A percentile compares a stretch with the other conserved stretches of the same genome.
Evolutionary conservation across 352 stramenopile species (phyloP).

Genomic region (Globisporangium nodosum): DNA sequence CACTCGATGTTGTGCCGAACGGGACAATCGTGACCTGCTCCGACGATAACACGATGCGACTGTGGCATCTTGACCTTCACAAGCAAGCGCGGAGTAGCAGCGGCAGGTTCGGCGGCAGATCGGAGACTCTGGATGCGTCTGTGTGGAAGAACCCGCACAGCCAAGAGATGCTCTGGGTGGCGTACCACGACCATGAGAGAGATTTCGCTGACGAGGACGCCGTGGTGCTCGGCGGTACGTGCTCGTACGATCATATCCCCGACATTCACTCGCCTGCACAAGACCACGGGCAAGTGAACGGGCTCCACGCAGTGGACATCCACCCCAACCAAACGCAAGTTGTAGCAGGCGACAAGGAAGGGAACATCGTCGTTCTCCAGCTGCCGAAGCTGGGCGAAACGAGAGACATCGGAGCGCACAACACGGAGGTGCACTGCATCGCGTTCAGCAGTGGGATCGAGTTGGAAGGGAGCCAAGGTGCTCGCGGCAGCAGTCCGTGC

Average conservation of each 20-base stretch:
- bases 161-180: slow-evolving; percentile 60
- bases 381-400: slow-evolving; percentile 27
- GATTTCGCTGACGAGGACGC: slow-evolving; percentile 39
- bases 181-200: slow-evolving; percentile 49
- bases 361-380: slow-evolving; percentile 52
- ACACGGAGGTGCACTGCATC: slow-evolving; percentile 70
- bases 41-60: slow-evolving; percentile 81
- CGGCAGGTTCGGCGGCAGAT: slow-evolving; percentile 14
- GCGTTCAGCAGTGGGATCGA: slow-evolving; percentile 27
- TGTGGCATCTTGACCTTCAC: slow-evolving; percentile 84
- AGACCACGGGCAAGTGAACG: slow-evolving; percentile 30
- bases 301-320: slow-evolving; percentile 36
- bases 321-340: slow-evolving; percentile 59
- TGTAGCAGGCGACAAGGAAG: slow-evolving; percentile 62
- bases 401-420: slow-evolving; percentile 49
- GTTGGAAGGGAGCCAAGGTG: background rate
- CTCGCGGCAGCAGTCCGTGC: background rate
- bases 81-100: slow-evolving; percentile 29
- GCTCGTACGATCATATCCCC: slow-evolving; percentile 24
- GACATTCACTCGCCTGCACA: slow-evolving; percentile 44
- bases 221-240: slow-evolving; percentile 54
- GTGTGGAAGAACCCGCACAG: slow-evolving; percentile 66
- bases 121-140: slow-evolving; percentile 3
- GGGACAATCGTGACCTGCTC: slow-evolving; percentile 78
- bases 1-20: slow-evolving; percentile 34